Base-by-base conservation (phyloP, 2,329 filamentous ascomycete species). In the Pseudogymnoascus sp. region DNA sequence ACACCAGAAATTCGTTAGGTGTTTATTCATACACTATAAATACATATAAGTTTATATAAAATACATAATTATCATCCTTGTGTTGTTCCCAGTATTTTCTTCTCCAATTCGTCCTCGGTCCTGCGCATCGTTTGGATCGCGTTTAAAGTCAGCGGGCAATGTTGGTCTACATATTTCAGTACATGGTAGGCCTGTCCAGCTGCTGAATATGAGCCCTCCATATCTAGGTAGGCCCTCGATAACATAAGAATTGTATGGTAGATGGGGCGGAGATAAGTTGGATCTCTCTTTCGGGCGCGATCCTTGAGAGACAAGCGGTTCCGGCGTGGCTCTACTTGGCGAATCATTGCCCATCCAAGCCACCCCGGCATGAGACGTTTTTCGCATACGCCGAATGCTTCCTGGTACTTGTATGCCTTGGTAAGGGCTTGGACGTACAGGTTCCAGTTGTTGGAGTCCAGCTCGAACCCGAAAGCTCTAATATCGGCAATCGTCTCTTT, bases 401-500 rank as follows among this genome's bases (percentile, higher is more conserved):
- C 80, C 60, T 84, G 76, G 70, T 83, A 82, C 54, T 82, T 80
- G 54, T 82, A 81, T 63, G 85, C 79, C 13, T 80, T 78, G 23
- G 86, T 84, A 28, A 97, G 84, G 61, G 81, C 76, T 70, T 89
- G 85, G 63, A 96, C 82, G 68, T 90, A 87, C 61, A 83, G 80
- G 73, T 96, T 95, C 92, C 92, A 96, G 69, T 90, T 92, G 70
- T 82, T 83, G 73, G 84, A 87, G 71, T 91, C 88, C 64, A 97
- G 76, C 28, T 79, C 78, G 77, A 93, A 97, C 10, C 93, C 93
- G 43, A 82, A 80, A 1, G 74, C 73, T 62, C 79, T 76, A 19
- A 82, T 68, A n/a, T 77, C 74, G 65, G 80, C 76, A 73, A 87
- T 80, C 11, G 80, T 77, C 62, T 77, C 76, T 63, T 85, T 72